phyloP scores from a whole-genome alignment of 306 rosid species.

The Macrotyloma uniflorum region DNA sequence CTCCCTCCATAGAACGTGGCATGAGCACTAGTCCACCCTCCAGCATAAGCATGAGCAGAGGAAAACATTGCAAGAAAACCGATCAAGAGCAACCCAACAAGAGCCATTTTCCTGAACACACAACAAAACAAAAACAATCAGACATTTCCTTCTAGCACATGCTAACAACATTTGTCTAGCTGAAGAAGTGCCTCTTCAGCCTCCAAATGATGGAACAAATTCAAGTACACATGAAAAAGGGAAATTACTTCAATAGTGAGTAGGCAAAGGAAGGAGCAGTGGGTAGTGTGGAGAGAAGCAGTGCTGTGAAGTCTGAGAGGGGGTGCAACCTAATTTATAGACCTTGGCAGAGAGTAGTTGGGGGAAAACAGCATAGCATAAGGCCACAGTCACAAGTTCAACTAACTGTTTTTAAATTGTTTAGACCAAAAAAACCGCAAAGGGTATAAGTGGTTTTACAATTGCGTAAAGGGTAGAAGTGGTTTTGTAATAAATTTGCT shows the following conservation, averaged over 20 bases:
- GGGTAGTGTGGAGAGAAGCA: conserved; percentile 30
- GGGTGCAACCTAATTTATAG: conserved; percentile 55
- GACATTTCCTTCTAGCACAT: conserved; percentile 19
- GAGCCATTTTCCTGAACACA: conserved; percentile 68
- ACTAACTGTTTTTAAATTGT: conserved; percentile 42
- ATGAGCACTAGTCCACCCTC: conserved; percentile 83
- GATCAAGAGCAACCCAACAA: conserved; percentile 52
- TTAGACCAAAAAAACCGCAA: conserved; percentile 44
- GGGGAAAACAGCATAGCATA: background rate
- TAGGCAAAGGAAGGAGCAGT: conserved; percentile 3
- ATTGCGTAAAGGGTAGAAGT: background rate
- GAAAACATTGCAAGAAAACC: conserved; percentile 57
- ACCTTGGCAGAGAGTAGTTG: background rate
- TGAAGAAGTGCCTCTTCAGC: background rate
- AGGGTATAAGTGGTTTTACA: conserved; percentile 1
- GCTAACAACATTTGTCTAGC: background rate
- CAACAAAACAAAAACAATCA: conserved; percentile 28
- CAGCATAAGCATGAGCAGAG: conserved; percentile 61
- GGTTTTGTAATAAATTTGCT: background rate
- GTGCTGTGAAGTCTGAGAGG: conserved; percentile 43
- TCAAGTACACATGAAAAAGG: conserved; percentile 21
- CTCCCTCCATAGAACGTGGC: conserved; percentile 98
- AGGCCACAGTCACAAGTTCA: conserved; percentile 36
- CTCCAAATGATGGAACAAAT: conserved; percentile 18
- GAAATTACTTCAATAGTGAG: conserved; percentile 45